These are phyloP conservation scores for Anisogramma anomala DNA, from an alignment of 2,329 filamentous ascomycete genomes.

Conservation along the genomic window DNA sequence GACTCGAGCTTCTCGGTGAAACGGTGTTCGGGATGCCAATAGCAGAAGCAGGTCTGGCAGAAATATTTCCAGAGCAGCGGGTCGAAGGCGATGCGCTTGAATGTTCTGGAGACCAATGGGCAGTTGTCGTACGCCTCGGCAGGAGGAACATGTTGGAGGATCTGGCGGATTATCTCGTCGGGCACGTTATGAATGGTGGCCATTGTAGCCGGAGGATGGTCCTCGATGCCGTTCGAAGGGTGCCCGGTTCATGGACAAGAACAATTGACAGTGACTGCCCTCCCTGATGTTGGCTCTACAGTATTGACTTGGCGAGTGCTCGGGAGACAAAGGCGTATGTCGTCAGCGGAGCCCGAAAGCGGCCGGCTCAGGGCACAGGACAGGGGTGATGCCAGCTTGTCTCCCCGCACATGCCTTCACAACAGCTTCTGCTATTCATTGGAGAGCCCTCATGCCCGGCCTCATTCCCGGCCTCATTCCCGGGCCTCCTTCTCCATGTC, in stretches of 20 bases:
- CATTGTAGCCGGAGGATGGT: conserved; percentile 17
- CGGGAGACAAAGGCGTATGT: too few relatives aligned
- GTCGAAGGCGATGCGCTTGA: conserved; percentile 56
- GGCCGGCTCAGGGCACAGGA: too few relatives aligned
- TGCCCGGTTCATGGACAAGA: neutral
- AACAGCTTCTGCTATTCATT: too few relatives aligned
- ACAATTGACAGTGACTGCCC: too few relatives aligned
- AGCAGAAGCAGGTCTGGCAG: conserved; percentile 57
- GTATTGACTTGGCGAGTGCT: too few relatives aligned
- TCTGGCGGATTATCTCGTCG: conserved; percentile 73
- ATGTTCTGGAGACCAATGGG: conserved; percentile 47
- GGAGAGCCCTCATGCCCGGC: conserved; percentile 17
- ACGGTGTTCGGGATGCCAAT: conserved; percentile 61
- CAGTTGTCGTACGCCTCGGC: conserved; percentile 39
- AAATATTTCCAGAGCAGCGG: conserved; percentile 70
- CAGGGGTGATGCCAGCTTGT: too few relatives aligned
- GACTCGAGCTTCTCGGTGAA: conserved; percentile 43
- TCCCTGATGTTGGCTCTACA: too few relatives aligned
- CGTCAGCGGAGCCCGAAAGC: too few relatives aligned
- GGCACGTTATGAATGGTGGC: conserved; percentile 44
- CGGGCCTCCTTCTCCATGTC: too few relatives aligned
- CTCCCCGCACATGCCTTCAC: too few relatives aligned
- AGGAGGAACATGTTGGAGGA: conserved; percentile 54
- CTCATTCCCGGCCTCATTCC: conserved; percentile 35
- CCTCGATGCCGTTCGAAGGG: conserved; percentile 17